Evolutionary conservation across 2,329 filamentous ascomycete genomes (phyloP).

Genomic region (Thyridium curvatum): DNA sequence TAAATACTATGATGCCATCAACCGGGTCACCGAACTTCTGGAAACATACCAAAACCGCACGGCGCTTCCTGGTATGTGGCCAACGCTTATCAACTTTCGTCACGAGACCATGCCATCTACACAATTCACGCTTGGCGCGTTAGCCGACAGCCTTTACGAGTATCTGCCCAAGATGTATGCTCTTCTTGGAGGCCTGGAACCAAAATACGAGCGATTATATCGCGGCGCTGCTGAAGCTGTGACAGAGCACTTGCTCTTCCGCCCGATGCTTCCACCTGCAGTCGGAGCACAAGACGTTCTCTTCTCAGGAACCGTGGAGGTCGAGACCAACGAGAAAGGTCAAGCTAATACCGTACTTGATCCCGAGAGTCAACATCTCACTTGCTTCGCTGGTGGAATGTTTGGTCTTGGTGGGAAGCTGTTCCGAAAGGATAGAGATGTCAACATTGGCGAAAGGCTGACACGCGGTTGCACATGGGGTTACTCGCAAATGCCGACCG

Average conservation of each 20-base stretch:
- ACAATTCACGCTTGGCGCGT: constrained; percentile 47
- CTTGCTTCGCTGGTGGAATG: constrained; percentile 44
- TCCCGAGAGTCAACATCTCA: constrained; percentile 33
- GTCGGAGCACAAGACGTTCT: constrained; percentile 52
- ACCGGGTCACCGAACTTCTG: constrained; percentile 66
- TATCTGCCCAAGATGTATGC: constrained; percentile 58
- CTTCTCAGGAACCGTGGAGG: constrained; percentile 40
- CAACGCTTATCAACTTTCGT: constrained; percentile 53
- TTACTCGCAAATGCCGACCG: constrained; percentile 45
- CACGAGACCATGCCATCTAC: constrained; percentile 16
- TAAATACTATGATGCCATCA: constrained; percentile 71
- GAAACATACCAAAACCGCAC: constrained; percentile 62
- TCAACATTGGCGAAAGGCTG: constrained; percentile 39
- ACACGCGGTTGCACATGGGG: constrained; percentile 53
- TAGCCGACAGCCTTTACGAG: constrained; percentile 52
- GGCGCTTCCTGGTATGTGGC: constrained; percentile 72
- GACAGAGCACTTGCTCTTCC: constrained; percentile 59
- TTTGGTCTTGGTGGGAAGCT: constrained; percentile 37
- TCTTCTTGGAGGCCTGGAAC: constrained; percentile 56
- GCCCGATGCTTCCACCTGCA: constrained; percentile 52
- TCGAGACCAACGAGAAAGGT: constrained; percentile 10
- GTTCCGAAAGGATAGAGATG: too few relatives aligned
- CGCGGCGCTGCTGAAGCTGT: constrained; percentile 51
- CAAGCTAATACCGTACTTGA: constrained; percentile 8
- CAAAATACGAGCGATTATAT: constrained; percentile 61